Evolutionary conservation across 2,329 filamentous ascomycete genomes (phyloP).

Genomic region (Diaporthe sp.): DNA sequence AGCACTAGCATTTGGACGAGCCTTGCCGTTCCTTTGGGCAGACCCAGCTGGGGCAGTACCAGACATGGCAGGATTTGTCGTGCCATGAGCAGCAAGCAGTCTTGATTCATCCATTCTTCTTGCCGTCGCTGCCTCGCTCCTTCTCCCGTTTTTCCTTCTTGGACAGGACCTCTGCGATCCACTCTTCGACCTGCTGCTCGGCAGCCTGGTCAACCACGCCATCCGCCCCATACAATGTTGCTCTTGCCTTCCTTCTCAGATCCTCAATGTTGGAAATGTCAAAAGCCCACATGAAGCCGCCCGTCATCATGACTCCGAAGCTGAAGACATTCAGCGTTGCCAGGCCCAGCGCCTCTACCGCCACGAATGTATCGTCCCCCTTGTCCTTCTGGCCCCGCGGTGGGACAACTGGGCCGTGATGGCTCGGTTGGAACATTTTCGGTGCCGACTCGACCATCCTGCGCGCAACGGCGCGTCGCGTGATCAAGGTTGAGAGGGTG

Average conservation of each 20-base stretch:
- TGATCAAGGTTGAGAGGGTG: constrained; percentile 76
- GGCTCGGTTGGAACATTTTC: constrained; percentile 78
- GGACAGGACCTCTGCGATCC: constrained; percentile 71
- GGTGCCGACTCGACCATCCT: constrained; percentile 74
- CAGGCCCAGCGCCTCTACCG: constrained; percentile 84
- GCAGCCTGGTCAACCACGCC: constrained; percentile 60
- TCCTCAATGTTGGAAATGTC: constrained; percentile 80
- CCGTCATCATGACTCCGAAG: constrained; percentile 79
- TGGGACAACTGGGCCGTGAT: constrained; percentile 45
- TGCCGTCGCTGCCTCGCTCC: constrained; percentile 35
- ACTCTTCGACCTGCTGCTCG: constrained; percentile 72
- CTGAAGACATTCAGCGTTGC: constrained; percentile 89
- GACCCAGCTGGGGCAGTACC: neutral
- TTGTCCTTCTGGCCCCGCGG: constrained; percentile 47
- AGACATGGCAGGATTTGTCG: neutral
- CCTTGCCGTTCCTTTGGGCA: neutral
- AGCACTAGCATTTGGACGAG: neutral
- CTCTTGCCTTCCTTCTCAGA: constrained; percentile 65
- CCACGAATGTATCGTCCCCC: constrained; percentile 78
- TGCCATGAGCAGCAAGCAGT: neutral
- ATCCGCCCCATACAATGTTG: constrained; percentile 50
- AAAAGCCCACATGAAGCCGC: constrained; percentile 81
- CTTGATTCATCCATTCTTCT: constrained; percentile 48
- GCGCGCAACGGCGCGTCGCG: constrained; percentile 76
- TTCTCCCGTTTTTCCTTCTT: constrained; percentile 63